Base-by-base conservation (phyloP, 306 rosid species). In the Cucumis melo region DNA sequence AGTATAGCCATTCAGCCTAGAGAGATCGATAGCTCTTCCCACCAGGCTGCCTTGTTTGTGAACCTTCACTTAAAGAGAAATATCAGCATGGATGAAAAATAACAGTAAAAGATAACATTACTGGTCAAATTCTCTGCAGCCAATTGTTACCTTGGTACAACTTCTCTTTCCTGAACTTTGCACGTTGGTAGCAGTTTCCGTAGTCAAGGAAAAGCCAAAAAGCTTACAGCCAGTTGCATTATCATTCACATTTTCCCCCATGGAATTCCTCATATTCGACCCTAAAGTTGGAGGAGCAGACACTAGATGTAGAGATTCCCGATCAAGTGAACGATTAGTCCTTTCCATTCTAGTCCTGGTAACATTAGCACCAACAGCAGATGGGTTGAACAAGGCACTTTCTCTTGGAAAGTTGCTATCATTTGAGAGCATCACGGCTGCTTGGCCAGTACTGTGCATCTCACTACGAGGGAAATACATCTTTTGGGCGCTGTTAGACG, bases 11-110 rank as follows among this genome's bases (percentile, higher is more conserved):
- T 78, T 87, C 84, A 93, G 75, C 83, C 87, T 88, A 27, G 96
- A 88, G 84, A 93, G 98, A 85, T 93, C 98, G 78, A 93, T 84
- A 80, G 98, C 96, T 88, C 98, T 90, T 83, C 97, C 98, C 19
- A 91, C 98, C 79, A 91, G 82, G 88, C 96, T 93, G 81, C 97
- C 97, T 88, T 93, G 98, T 91, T 93, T 91, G 94, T 93, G 98
- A 90, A 93, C 98, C 98, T 93, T 91, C 96, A 87, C 80, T 85
- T 81, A 85, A 82, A 71, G 85, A 84, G 81, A 67, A 79, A 87
- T 80, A 80, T 80, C 80, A 89, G 86, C 83, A 70, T 84, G 87
- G 82, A 59, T 79, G 82, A 89, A 87, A 80, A 63, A 32, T 2
- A 32, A 80, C 80, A 80, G 77, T 78, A 86, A 82, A 82, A 81